Evolutionary conservation across 2,329 filamentous ascomycete genomes (phyloP), one percentile per base, ranked within the genome.

Genomic region (Trichophyton rubrum): DNA sequence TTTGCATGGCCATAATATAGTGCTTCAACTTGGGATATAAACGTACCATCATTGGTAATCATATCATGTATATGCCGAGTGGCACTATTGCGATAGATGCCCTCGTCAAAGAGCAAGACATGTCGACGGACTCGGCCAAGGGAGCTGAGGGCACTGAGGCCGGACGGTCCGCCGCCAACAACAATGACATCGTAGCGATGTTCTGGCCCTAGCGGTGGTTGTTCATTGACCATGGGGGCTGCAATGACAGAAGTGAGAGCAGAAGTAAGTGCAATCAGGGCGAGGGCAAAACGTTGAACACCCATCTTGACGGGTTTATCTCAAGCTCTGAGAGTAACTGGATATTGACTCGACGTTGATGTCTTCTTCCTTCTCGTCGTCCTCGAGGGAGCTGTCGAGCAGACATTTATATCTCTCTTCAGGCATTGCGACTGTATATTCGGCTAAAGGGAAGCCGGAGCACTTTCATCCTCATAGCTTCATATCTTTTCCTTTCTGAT

Each of bases 21-120:
- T 30, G 27, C 6, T 30, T 30, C 27, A 30, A 30, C 27, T 30
- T 7, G 5, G 27, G 27, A 30, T 30, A 7, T 30, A 30, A 2
- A 15, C 53, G 67, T 66, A 83, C 82, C 82, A 58, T 85, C 82
- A 61, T 77, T 81, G 2, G 82, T 82, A 27, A 84, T 73, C 0
- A 85, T 79, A 67, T 85, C 83, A 69, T 85, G 83, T 76, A 84
- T 80, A 64, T 83, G 77, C 13, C 82, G 71, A 0, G 83, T 85
- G 0, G 76, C 71, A 1, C 59, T 75, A 66, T 85, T 85, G 58
- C 83, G 79, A 64, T 85, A 85, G 33, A 77, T 73, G 11, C 78
- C 79, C 20, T 80, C 83, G 67, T 85, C 83, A 59, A 85, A 79
- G 47, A 85, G 68, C 6, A 84, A 71, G 0, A 79, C 78, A 4